A percentile compares a stretch with the other conserved stretches of the same genome.
Conservation (phyloP, 345 rosid genomes). For the Dovyalis caffra region DNA sequence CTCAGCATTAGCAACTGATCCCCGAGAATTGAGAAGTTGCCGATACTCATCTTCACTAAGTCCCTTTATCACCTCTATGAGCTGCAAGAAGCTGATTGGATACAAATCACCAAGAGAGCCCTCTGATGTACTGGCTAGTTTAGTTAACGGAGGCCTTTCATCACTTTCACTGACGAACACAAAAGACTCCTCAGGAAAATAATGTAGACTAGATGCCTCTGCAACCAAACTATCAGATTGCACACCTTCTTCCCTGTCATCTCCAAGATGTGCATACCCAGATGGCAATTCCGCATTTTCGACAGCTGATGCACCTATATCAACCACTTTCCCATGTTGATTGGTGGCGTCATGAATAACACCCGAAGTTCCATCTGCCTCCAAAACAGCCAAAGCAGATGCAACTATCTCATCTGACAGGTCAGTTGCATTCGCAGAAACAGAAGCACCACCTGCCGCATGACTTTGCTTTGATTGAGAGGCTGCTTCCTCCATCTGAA, state of each 20-base stretch:
- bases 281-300: constrained; percentile 26
- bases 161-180: constrained; percentile 30
- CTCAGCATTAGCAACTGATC: constrained; percentile 24
- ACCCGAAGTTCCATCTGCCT: constrained; percentile 25
- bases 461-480: constrained; percentile 30
- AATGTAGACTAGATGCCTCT: constrained; percentile 33
- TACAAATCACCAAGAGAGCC: constrained; percentile 27
- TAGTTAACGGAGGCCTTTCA: constrained; percentile 35
- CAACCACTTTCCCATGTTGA: constrained; percentile 16
- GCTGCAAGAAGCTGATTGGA: constrained; percentile 43
- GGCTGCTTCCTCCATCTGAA: constrained; percentile 21
- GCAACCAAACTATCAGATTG: constrained; percentile 24
- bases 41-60: constrained; percentile 58
- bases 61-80: constrained; percentile 42
- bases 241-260: constrained; percentile 22
- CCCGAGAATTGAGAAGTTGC: constrained; percentile 49
- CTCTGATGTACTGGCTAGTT: constrained; percentile 23
- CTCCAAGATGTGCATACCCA: constrained; percentile 14
- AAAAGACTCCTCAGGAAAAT: constrained; percentile 36
- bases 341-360: constrained; percentile 16
- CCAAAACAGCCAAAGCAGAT: constrained; percentile 26
- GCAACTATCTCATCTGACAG: constrained; percentile 23
- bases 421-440: constrained; percentile 20
- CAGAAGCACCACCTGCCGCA: constrained; percentile 27
- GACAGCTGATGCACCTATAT: constrained; percentile 18